phyloP scores from a whole-genome alignment of 768 basidiomycete species.

The Daedaleopsis sinensis region DNA sequence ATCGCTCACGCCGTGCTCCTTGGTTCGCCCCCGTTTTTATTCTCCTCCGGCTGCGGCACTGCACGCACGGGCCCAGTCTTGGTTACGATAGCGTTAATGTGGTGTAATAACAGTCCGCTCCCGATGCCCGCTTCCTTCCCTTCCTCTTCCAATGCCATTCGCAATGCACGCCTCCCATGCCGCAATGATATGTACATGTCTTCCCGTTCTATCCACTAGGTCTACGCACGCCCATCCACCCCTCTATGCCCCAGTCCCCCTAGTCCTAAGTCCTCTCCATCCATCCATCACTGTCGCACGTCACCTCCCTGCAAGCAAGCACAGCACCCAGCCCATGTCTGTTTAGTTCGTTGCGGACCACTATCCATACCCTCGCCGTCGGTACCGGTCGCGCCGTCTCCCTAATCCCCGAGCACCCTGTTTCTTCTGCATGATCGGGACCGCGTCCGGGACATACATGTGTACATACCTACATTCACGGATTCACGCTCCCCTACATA shows the following conservation, averaged over 20 bases:
- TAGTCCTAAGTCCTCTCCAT: conserved; percentile 3
- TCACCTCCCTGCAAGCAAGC: too few species aligned
- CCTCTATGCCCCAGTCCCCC: not conserved
- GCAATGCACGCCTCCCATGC: not conserved
- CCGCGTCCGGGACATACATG: not conserved
- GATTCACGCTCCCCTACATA: not conserved
- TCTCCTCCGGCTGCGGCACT: not conserved
- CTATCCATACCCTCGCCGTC: conserved; percentile 2
- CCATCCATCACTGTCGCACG: too few species aligned
- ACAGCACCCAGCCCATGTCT: conserved; percentile 13
- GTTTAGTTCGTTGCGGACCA: conserved; percentile 1
- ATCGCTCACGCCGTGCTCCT: conserved; percentile 6
- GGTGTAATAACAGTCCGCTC: conserved; percentile 3
- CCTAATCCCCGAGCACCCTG: not conserved
- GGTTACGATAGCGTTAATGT: conserved; percentile 3
- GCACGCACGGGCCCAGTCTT: conserved; percentile 5
- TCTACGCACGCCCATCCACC: too few species aligned
- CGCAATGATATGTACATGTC: not conserved
- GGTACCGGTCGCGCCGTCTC: not conserved
- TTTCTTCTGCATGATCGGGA: not conserved
- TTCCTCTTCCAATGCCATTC: not conserved
- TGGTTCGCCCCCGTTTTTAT: not conserved
- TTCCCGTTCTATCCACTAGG: not conserved
- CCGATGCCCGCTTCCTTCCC: not conserved
- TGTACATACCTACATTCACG: not conserved